A percentile compares a stretch with the other conserved stretches of the same genome.
Evolutionary conservation across 2,329 filamentous ascomycete species (phyloP).

Genomic region (Aspergillus candidus): DNA sequence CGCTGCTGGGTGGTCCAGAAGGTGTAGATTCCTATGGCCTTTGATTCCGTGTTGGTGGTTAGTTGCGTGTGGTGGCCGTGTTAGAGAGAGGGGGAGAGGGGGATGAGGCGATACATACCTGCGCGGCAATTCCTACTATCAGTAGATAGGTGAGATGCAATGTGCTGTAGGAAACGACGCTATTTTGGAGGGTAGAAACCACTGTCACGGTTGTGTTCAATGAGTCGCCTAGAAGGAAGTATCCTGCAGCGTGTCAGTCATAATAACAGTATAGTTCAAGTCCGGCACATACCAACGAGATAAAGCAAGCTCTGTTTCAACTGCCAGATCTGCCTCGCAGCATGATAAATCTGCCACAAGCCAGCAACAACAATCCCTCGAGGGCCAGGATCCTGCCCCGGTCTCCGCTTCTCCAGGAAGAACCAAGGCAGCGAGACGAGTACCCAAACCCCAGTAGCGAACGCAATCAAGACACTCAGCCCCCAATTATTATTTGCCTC

Average conservation of each 20-base stretch:
- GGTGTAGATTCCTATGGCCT: conserved; percentile 51
- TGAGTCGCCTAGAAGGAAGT: conserved; percentile 64
- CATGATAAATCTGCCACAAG: conserved; percentile 56
- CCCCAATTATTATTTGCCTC: conserved; percentile 61
- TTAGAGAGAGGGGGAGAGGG: background rate
- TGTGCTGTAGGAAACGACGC: conserved; percentile 59
- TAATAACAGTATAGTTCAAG: background rate
- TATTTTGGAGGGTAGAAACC: conserved; percentile 59
- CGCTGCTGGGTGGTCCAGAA: conserved; percentile 59
- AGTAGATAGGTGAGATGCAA: conserved; percentile 60
- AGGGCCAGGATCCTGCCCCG: conserved; percentile 49
- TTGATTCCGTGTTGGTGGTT: background rate
- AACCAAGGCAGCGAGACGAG: conserved; percentile 63
- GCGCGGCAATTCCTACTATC: conserved; percentile 59
- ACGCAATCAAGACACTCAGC: conserved; percentile 58
- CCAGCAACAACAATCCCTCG: conserved; percentile 51
- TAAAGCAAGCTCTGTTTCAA: conserved; percentile 62
- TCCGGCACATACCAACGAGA: conserved; percentile 45
- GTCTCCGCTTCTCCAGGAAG: conserved; percentile 56
- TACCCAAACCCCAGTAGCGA: conserved; percentile 59
- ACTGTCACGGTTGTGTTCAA: conserved; percentile 66
- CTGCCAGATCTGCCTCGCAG: conserved; percentile 55
- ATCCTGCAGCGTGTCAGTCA: conserved; percentile 33
- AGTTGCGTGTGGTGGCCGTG: no score
- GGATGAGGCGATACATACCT: conserved; percentile 33